A percentile compares a stretch with the other conserved stretches of the same genome.
These are phyloP conservation scores for Sordaria brevicollis DNA, from an alignment of 495 filamentous ascomycete species.

Conservation along the genomic window DNA sequence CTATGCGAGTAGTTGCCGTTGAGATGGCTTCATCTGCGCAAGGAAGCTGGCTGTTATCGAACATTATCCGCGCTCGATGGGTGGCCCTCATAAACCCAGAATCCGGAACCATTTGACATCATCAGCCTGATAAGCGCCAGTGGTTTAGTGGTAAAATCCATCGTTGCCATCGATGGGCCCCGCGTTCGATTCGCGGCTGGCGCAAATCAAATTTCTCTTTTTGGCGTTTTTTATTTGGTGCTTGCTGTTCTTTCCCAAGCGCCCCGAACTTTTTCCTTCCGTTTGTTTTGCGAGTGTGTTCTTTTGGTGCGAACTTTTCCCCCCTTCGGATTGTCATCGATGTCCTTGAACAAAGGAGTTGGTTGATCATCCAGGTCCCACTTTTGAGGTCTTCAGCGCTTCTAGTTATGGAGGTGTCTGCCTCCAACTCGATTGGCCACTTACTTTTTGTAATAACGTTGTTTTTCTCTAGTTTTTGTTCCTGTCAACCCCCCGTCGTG, in stretches of 20 bases:
- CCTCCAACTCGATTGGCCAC: not conserved
- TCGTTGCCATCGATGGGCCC: not conserved
- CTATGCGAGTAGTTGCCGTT: not conserved
- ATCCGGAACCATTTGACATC: rapidly evolving
- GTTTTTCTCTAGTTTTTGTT: not conserved
- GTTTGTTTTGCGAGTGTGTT: not conserved
- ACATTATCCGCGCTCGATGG: not conserved
- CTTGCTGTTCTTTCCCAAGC: not conserved
- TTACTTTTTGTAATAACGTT: not conserved
- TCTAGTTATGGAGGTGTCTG: not conserved
- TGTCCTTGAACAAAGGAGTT: not conserved
- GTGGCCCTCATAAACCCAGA: not conserved
- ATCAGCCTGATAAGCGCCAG: not conserved
- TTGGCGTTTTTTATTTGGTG: not conserved
- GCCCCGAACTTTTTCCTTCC: not conserved
- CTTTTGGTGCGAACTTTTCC: not conserved
- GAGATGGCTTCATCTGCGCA: not conserved
- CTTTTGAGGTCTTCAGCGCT: not conserved
- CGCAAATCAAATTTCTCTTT: not conserved
- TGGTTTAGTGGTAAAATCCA: not conserved
- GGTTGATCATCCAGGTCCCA: not conserved
- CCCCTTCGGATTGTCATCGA: not conserved
- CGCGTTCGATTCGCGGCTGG: not conserved
- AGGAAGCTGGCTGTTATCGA: not conserved
- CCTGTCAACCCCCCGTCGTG: not conserved